Base-by-base conservation (phyloP, 2,329 filamentous ascomycete genomes). In the Chaetomium globosum region DNA sequence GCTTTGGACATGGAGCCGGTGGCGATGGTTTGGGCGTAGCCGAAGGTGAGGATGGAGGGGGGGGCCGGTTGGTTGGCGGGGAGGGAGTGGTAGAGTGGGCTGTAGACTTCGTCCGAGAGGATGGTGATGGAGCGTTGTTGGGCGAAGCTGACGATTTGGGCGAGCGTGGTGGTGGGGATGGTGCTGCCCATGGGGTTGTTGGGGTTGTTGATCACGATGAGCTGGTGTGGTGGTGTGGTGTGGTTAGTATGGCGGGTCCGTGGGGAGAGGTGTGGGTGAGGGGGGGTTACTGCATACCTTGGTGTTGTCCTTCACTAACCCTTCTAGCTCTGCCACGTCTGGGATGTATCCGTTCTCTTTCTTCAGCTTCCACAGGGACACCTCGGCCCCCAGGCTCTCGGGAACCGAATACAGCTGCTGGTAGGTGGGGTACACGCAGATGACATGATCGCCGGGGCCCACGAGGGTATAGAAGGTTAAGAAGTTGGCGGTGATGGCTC, bases 1-100 rank as follows among this genome's bases (percentile, higher is more conserved):
- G 91, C 90, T 78, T 96, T 96, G 30, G 90, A 94, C 81, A 96
- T 86, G 21, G 90, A 93, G 16, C 92, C 89, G 0, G 91, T 95
- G 13, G 87, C 86, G 36, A 96, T 81, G 26, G 85, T 84, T 63
- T 87, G 89, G 3, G 84, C 78, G 76, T 96, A 95, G 52, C 87
- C 88, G 52, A 95, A 80, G 0, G 89, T 86, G 0, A 93, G 80
- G 12, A 88, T 82, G 0, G 91, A 92, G 0, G 90, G 88, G 85
- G 90, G 54, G 59, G 61, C 63, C 84, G 84, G 23, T 83, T 81
- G 3, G 77, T 70, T 81, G 36, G 81, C 75, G 0, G 84, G 83
- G 2, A 78, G 71, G 61, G 84, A 84, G 76, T 96, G 91, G 79
- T 93, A 96, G 3, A 96, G 80, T 0, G 92, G 93, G 1, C 90